Evolutionary conservation across 768 basidiomycete species (phyloP).

Genomic region (Pulveroboletus ravenelii): DNA sequence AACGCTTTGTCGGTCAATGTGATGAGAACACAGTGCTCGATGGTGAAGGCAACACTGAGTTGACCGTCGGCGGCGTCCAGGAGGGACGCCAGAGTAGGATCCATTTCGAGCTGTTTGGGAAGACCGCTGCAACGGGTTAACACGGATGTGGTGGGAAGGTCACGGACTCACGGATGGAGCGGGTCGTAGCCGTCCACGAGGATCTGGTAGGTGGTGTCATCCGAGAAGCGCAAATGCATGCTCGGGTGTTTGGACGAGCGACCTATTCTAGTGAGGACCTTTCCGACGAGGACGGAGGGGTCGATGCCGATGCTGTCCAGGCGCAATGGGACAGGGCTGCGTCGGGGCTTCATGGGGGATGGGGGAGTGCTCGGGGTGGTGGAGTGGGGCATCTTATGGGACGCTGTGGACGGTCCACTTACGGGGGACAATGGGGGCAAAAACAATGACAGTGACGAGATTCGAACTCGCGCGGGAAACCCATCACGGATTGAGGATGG

Average conservation of each 20-base stretch:
- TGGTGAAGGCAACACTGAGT: conserved; percentile 34
- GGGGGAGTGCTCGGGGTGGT: neutral
- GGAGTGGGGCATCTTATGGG: conserved; percentile 14
- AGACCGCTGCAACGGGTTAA: conserved; percentile 34
- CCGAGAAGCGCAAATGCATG: conserved; percentile 45
- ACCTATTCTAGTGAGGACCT: conserved; percentile 36
- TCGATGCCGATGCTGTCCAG: conserved; percentile 32
- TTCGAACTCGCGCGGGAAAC: conserved; percentile 58
- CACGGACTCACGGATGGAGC: conserved; percentile 33
- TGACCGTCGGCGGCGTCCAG: conserved; percentile 37
- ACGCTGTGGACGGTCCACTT: neutral
- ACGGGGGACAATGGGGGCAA: conserved; percentile 10
- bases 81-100: conserved; percentile 36
- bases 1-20: conserved; percentile 58
- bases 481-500: conserved; percentile 44
- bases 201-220: conserved; percentile 42
- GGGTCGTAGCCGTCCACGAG: conserved; percentile 65
- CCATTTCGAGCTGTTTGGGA: conserved; percentile 57
- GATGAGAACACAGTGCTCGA: conserved; percentile 51
- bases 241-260: conserved; percentile 43
- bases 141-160: neutral
- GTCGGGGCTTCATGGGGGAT: conserved; percentile 25
- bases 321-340: conserved; percentile 35
- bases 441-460: conserved; percentile 50
- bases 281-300: conserved; percentile 41